Percentiles rank a stretch among this genome's conserved stretches.
phyloP scores from a whole-genome alignment of 2,329 filamentous ascomycete genomes.

The Colletotrichum lindemuthianum region DNA sequence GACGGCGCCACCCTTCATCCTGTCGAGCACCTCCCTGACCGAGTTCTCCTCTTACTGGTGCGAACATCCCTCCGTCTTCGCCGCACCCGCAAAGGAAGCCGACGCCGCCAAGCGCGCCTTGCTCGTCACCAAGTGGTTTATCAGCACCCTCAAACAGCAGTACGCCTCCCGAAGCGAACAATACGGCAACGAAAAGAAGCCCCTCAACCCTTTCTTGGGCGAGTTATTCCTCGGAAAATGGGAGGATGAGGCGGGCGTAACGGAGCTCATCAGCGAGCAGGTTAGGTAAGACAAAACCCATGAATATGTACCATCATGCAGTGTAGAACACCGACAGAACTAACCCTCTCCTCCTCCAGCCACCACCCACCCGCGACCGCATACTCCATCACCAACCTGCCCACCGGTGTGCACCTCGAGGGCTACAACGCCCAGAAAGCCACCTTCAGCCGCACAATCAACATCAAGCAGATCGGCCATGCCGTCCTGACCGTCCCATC shows the following conservation, averaged over 20 bases:
- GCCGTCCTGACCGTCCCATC: conserved; percentile 80
- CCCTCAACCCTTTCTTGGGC: conserved; percentile 93
- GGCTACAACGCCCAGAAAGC: conserved; percentile 98
- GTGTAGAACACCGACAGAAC: not conserved
- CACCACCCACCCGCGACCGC: conserved; percentile 96
- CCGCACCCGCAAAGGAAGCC: conserved; percentile 81
- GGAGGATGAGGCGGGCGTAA: conserved; percentile 84
- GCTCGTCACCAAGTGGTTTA: conserved; percentile 95
- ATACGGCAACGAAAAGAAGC: conserved; percentile 95
- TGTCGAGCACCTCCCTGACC: conserved; percentile 80
- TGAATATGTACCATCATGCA: not conserved
- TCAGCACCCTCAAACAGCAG: conserved; percentile 92
- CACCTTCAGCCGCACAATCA: conserved; percentile 92
- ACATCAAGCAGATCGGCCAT: conserved; percentile 94
- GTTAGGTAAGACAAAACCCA: conserved; percentile 67
- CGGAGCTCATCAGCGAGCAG: conserved; percentile 91
- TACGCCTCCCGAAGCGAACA: conserved; percentile 79
- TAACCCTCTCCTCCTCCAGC: conserved; percentile 48
- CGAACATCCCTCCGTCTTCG: conserved; percentile 80
- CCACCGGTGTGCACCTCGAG: conserved; percentile 80
- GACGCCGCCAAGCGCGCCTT: conserved; percentile 85
- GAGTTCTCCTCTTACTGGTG: conserved; percentile 88
- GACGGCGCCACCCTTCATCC: conserved; percentile 84
- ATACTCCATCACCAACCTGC: conserved; percentile 89
- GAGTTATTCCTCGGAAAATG: conserved; percentile 94